Percentiles rank a stretch among this genome's conserved stretches.
phyloP scores from a whole-genome alignment of 768 basidiomycete species.

The Punctularia strigosozonata region DNA sequence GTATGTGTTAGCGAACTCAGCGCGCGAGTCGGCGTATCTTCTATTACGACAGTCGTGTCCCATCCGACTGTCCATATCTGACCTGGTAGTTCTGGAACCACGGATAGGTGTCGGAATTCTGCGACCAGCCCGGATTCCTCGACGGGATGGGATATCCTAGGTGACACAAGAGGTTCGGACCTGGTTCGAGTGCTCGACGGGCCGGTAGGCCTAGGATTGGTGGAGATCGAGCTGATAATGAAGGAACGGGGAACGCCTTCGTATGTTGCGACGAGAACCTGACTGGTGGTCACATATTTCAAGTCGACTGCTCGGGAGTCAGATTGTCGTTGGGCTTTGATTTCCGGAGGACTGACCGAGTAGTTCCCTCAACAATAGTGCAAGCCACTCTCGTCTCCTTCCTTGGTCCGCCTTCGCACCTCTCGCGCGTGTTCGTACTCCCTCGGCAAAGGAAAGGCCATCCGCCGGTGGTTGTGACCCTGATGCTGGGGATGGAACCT shows the following conservation, averaged over 20 bases:
- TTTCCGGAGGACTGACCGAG: constrained; percentile 33
- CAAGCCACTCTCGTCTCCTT: constrained; percentile 55
- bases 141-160: no score
- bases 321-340: constrained; percentile 3
- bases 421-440: constrained; percentile 1
- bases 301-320: constrained; percentile 48
- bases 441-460: no score
- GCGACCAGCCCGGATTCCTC: no score
- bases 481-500: no score
- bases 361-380: constrained; percentile 50
- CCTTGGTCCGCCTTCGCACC: constrained; percentile 11
- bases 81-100: constrained; percentile 30
- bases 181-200: no score
- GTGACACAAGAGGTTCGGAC: no score
- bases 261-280: constrained; percentile 51
- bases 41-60: constrained; percentile 48
- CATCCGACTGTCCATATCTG: constrained; percentile 54
- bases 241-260: constrained; percentile 53
- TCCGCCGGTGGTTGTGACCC: no score
- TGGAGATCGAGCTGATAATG: constrained; percentile 27
- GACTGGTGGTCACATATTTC: constrained; percentile 51
- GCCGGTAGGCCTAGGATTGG: no score
- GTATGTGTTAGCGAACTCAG: no score
- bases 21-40: no score
- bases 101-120: no score